Conservation (phyloP, 176 grass and related monocot species). For the Triticum urartu region DNA sequence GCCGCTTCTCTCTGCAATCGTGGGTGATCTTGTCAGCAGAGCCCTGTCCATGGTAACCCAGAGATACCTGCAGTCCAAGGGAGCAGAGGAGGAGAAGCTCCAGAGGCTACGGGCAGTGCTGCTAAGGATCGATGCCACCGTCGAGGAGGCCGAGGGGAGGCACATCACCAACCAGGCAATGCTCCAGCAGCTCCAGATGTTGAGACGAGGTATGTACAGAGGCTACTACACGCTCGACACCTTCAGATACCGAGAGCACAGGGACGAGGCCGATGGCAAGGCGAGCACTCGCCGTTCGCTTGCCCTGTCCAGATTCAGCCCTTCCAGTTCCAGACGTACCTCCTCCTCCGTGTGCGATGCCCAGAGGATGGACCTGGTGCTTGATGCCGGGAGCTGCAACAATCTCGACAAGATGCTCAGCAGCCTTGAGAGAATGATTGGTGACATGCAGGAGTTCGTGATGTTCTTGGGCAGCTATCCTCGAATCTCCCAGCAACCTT, state of each 20-base stretch:
- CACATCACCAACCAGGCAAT: conserved; percentile 36
- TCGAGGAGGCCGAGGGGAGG: conserved; percentile 31
- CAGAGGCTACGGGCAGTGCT: neutral
- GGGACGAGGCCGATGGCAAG: neutral
- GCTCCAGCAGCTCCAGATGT: conserved; percentile 35
- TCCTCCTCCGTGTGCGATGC: neutral
- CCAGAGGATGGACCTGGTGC: neutral
- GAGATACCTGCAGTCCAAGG: neutral
- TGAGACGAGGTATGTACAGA: conserved; percentile 28
- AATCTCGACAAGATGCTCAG: neutral
- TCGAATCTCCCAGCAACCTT: conserved; percentile 3
- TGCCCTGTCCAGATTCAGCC: neutral
- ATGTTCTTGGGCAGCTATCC: conserved; percentile 29
- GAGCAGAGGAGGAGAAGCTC: conserved; percentile 17
- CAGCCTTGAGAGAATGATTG: conserved; percentile 1
- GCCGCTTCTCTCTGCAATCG: conserved; percentile 5
- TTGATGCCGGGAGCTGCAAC: neutral
- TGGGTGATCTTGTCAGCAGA: conserved; percentile 15
- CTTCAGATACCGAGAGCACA: neutral
- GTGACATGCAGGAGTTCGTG: conserved; percentile 16
- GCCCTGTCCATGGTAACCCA: conserved; percentile 4
- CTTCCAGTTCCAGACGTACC: neutral
- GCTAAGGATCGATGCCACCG: neutral
- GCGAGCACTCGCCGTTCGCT: neutral
- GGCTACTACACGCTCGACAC: conserved; percentile 42